phyloP scores from a whole-genome alignment of 139 green algal species.

The Chlamydomonas sphaeroides region DNA sequence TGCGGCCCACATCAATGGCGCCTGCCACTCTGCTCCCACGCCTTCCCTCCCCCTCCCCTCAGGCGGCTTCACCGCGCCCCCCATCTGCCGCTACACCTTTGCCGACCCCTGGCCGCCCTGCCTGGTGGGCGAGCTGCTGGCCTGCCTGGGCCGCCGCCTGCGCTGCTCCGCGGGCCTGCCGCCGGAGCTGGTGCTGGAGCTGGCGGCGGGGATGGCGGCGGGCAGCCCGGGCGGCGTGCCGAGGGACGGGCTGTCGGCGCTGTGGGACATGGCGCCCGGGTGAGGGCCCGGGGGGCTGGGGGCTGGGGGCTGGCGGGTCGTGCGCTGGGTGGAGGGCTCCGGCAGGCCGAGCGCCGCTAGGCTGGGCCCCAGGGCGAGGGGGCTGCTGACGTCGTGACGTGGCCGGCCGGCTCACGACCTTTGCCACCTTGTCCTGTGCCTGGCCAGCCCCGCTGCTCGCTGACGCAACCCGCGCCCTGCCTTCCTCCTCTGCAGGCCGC shows the following conservation, averaged over 20 bases:
- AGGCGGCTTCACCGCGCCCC: slow-evolving; percentile 48
- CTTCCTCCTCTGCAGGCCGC: slow-evolving; percentile 41
- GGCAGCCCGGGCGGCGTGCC: slow-evolving; percentile 58
- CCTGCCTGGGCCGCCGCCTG: slow-evolving; percentile 56
- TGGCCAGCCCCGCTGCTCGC: not conserved
- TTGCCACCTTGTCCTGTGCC: not conserved
- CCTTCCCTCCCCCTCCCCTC: not conserved
- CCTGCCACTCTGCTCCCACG: not conserved
- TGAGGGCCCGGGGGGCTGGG: not conserved
- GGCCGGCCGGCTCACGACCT: too few relatives aligned
- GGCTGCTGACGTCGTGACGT: too few relatives aligned
- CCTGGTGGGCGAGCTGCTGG: slow-evolving; percentile 56
- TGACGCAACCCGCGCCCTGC: not conserved
- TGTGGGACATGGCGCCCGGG: slow-evolving; percentile 59
- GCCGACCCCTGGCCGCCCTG: slow-evolving; percentile 71
- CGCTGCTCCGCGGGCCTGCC: slow-evolving; percentile 26
- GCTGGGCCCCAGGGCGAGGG: too few relatives aligned
- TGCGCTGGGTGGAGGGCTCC: too few relatives aligned
- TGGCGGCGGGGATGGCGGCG: slow-evolving; percentile 62
- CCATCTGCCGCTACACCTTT: slow-evolving; percentile 54
- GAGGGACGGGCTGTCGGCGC: slow-evolving; percentile 49
- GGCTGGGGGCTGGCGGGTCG: too few relatives aligned
- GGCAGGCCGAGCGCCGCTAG: too few relatives aligned
- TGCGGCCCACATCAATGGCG: too few relatives aligned
- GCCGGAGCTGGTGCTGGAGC: slow-evolving; percentile 57